Base-by-base conservation (phyloP, 495 filamentous ascomycete genomes). In the Trichoderma orchidacearum region DNA sequence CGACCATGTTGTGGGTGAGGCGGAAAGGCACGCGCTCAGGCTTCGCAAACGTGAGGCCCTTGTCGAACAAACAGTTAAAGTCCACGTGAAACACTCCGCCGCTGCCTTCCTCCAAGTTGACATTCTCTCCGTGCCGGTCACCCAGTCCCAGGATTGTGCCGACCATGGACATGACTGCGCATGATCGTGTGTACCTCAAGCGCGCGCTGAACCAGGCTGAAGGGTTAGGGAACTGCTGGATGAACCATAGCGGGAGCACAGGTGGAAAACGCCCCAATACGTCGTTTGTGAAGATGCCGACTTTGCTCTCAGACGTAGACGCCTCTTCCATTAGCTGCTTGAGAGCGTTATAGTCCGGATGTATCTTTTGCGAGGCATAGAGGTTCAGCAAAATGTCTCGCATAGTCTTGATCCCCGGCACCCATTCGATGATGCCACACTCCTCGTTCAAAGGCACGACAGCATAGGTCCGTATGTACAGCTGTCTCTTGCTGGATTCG, bases 31-130 rank as follows among this genome's bases (percentile, higher is more conserved):
- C 93, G 50, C 85, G 74, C 66, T 99, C 93, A 0, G 93, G 92
- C 73, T 92, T 91, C 58, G 89, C 86, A 63, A 99, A 97, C 0
- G 90, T 96, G 58, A 92, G 80, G 9, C 94, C 93, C 73, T 97
- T 99, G 75, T 99, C 94, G 69, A 99, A 99, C 21, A 99, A 85
- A 71, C 93, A 99, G 71, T 99, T 99, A 79, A 99, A 99, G 72
- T 99, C 93, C 53, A 99, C 93, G 70, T 99, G 93, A 64, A 97
- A 83, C 25, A 94, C 83, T 55, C 95, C 94, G 48, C 94, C 93
- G 59, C 90, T 94, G 32, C 85, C 84, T 77, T 96, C 89, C 68
- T 97, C 90, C 51, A 97, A 87, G 31, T 96, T 79, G 53, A 99
- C 88, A 68, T 99, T 99, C 70, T 97, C 93, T 55, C 91, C 91